Evolutionary conservation across 345 rosid species (phyloP), one percentile per base, ranked within the genome.

Genomic region (Gossypium australe): DNA sequence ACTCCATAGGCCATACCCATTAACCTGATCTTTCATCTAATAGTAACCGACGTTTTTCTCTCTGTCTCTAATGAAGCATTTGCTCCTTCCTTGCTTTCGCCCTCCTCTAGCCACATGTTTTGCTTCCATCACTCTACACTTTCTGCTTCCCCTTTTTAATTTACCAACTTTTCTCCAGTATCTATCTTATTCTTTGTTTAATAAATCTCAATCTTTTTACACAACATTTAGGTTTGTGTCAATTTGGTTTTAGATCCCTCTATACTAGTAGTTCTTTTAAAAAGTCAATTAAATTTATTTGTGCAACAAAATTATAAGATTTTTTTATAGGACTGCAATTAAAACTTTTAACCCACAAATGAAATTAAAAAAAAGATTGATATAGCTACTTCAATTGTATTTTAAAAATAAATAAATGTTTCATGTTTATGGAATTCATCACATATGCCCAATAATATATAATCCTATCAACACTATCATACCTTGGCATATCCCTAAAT

Each of bases 31-130:
- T 71, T 72, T 78, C 71, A 77, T 47, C 58, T 75, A 70, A 81
- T 81, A 72, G 83, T 69, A 81, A 84, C 76, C 76, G 81, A 29
- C 76, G 62, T 77, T 62, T 20, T 57, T 53, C 71, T 68, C 61
- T 58, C 56, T 4, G 17, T 13, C 56, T 51, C 56, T 51, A 60
- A 60, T 59, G 17, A 27, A 27, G 64, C 29, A 27, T 59, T 25
- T 48, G 52, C 4, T 48, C 52, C 3, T 48, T 48, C 13, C 14
- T 48, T 65, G 11, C n/a, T 18, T 9, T 25, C 41, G 7, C 41
- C 41, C 41, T 34, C 41, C 41, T 34, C 41, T 5, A 34, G 41
- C 41, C 72, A 75, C 48, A 55, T 70, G 82, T 75, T 75, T 20
- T 13, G 17, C 10, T 20, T 2, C 1, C 72, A 45, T 10, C 71